Evolutionary conservation across 306 rosid genomes (phyloP).

Genomic region (Cucurbita argyrosperma): DNA sequence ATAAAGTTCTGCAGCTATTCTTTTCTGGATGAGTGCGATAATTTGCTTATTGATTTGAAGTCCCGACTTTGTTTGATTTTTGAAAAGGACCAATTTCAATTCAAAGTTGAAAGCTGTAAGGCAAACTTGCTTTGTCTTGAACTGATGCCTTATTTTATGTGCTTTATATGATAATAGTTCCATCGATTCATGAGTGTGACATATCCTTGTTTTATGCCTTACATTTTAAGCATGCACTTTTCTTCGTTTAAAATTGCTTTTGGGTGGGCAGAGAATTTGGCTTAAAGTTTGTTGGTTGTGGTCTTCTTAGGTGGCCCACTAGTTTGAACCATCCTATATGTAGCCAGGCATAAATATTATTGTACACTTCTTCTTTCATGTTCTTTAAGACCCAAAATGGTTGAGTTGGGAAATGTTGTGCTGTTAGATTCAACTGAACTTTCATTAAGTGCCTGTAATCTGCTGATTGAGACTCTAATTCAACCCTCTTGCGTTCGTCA

Average conservation of each 20-base stretch:
- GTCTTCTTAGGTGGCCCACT: conserved; percentile 3
- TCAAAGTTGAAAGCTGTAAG: neutral
- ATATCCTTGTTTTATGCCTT: conserved; percentile 2
- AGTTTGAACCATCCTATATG: conserved; percentile 2
- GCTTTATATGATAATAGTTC: neutral
- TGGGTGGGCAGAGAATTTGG: neutral
- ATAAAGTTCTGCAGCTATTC: neutral
- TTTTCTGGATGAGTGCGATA: no score
- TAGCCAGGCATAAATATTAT: neutral
- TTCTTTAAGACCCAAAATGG: neutral
- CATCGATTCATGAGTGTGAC: neutral
- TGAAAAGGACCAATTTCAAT: neutral
- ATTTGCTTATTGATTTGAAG: neutral
- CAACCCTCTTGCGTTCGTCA: neutral
- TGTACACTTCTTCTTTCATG: neutral
- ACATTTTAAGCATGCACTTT: neutral
- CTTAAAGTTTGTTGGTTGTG: neutral
- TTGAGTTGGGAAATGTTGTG: neutral
- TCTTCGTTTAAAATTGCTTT: neutral
- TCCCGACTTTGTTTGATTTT: neutral
- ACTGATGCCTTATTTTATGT: neutral
- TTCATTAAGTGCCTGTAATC: neutral
- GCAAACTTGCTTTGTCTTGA: neutral
- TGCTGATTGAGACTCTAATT: neutral
- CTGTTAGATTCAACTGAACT: neutral